These are phyloP conservation scores for Dryas integrifolia DNA, from an alignment of 331 rosid genomes.

Conservation along the genomic window DNA sequence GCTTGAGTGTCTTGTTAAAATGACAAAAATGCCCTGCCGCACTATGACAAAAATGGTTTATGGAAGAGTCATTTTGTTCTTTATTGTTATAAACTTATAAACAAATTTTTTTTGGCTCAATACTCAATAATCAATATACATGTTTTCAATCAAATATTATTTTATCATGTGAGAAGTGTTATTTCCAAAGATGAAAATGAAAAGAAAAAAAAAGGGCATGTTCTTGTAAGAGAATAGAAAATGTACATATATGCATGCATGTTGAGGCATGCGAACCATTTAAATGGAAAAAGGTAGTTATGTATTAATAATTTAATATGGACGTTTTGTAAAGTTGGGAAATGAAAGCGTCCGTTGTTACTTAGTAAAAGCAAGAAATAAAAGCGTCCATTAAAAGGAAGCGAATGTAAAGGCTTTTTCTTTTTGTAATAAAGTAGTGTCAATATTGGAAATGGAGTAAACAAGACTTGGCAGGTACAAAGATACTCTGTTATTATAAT, in stretches of 20 bases:
- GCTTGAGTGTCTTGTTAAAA: not conserved
- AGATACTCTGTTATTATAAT: not conserved
- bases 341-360: not conserved
- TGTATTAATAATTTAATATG: not conserved
- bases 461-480: not conserved
- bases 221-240: not conserved
- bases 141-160: not conserved
- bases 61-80: too few species aligned
- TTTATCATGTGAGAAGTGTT: not conserved
- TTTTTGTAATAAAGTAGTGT: too few species aligned
- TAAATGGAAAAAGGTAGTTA: not conserved
- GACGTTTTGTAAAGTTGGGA: not conserved
- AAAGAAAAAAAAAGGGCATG: too few species aligned
- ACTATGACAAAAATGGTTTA: not conserved
- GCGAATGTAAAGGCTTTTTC: too few species aligned
- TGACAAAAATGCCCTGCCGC: not conserved
- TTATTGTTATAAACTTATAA: too few species aligned
- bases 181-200: not conserved
- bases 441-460: not conserved
- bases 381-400: not conserved
- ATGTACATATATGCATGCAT: too few species aligned
- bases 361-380: not conserved
- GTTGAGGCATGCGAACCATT: not conserved
- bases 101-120: not conserved
- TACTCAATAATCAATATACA: too few species aligned